Conservation (phyloP, 1,284 basidiomycete species). For the Porodaedalea pini region DNA sequence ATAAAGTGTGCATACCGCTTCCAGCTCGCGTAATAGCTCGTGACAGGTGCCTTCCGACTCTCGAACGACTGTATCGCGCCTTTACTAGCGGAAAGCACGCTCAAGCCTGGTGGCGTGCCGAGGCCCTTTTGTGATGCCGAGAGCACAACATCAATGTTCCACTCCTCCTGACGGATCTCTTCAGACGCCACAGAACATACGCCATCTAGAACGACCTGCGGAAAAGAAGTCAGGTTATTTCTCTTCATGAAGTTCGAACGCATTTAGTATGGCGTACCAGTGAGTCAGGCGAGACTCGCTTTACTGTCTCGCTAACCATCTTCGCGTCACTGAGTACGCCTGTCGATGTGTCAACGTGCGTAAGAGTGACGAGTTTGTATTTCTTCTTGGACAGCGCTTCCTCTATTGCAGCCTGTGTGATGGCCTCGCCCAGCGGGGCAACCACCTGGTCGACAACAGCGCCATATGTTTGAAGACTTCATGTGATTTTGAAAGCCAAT, state of each 20-base stretch:
- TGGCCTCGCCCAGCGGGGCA: conserved; percentile 79
- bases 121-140: conserved; percentile 95
- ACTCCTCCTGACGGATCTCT: conserved; percentile 92
- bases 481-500: no score
- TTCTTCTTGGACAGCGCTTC: conserved; percentile 77
- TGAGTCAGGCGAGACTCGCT: conserved; percentile 80
- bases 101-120: conserved; percentile 91
- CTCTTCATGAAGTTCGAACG: conserved; percentile 2
- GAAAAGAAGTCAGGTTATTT: neutral
- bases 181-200: conserved; percentile 97
- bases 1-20: conserved; percentile 50
- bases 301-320: conserved; percentile 73
- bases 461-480: conserved; percentile 83
- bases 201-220: conserved; percentile 79
- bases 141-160: conserved; percentile 89
- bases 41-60: conserved; percentile 64
- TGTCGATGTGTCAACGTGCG: conserved; percentile 93
- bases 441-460: conserved; percentile 85
- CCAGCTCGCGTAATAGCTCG: conserved; percentile 89
- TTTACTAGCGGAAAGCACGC: conserved; percentile 79
- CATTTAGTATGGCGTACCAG: conserved; percentile 45
- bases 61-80: conserved; percentile 75
- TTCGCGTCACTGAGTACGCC: conserved; percentile 87
- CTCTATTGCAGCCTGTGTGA: conserved; percentile 61
- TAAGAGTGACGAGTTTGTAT: conserved; percentile 90